Evolutionary conservation across 306 rosid genomes (phyloP).

Genomic region (Abrus pulchellus): DNA sequence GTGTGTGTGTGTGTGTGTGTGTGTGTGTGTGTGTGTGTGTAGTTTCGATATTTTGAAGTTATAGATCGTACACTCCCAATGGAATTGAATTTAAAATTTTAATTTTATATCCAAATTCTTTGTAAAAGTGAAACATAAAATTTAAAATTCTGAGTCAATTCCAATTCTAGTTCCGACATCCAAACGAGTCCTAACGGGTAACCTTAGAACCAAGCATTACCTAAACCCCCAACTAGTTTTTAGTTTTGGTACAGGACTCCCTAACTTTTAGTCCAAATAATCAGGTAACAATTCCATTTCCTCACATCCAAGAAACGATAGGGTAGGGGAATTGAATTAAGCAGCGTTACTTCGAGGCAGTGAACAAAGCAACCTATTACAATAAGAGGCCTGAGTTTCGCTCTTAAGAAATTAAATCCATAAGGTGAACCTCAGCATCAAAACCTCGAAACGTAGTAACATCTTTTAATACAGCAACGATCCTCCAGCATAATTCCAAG

Average conservation of each 20-base stretch:
- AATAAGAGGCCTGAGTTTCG: slow-evolving; percentile 35
- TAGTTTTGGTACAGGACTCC: background rate
- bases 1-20: too few relatives aligned
- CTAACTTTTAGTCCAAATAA: background rate
- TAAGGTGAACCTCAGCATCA: slow-evolving; percentile 30
- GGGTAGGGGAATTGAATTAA: background rate
- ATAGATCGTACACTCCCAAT: too few relatives aligned
- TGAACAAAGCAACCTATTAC: background rate
- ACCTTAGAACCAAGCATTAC: background rate
- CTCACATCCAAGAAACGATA: slow-evolving; percentile 18
- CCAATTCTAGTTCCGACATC: too few relatives aligned
- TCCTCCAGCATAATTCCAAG: slow-evolving; percentile 14
- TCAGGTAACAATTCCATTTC: slow-evolving; percentile 22
- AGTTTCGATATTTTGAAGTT: too few relatives aligned
- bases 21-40: too few relatives aligned
- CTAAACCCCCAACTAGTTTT: background rate
- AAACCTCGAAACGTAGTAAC: slow-evolving; percentile 28
- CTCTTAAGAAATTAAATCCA: slow-evolving; percentile 23
- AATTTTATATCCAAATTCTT: too few relatives aligned
- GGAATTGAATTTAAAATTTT: too few relatives aligned
- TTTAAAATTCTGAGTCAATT: too few relatives aligned
- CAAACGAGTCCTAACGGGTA: too few relatives aligned
- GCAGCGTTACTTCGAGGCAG: slow-evolving; percentile 24
- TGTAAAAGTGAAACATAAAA: too few relatives aligned
- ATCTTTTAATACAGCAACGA: slow-evolving; percentile 18